Conservation (phyloP, 352 stramenopile species). For the Phytopythium aichiense region DNA sequence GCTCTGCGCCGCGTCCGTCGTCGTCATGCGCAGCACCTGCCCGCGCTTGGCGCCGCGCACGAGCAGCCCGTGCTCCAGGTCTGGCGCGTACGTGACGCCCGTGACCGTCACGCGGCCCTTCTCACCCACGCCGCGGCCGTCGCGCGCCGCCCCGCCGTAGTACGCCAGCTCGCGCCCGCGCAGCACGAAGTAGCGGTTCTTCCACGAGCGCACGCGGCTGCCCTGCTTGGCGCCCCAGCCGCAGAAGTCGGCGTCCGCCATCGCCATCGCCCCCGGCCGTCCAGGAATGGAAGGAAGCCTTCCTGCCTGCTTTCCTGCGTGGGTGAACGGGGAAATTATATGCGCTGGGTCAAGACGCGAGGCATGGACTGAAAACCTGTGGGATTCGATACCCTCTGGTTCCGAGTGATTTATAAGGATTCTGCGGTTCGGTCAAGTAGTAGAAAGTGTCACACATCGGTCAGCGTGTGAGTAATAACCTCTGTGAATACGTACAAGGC, state of each 20-base stretch:
- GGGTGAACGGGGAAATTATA: background rate
- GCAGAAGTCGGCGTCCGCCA: constrained; percentile 17
- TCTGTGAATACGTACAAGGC: background rate
- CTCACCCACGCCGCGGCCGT: constrained; percentile 35
- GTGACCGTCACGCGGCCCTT: constrained; percentile 56
- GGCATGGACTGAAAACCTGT: background rate
- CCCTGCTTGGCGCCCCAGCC: constrained; percentile 72
- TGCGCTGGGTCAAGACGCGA: too few species aligned
- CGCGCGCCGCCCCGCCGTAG: constrained; percentile 39
- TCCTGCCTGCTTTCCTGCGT: too few species aligned
- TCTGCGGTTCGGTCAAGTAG: background rate
- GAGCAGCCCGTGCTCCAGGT: constrained; percentile 49
- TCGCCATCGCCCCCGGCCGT: background rate
- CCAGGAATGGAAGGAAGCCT: too few species aligned
- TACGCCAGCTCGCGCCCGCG: constrained; percentile 49
- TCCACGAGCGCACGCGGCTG: constrained; percentile 68
- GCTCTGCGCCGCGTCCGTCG: constrained; percentile 41
- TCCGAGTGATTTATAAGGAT: background rate
- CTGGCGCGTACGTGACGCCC: constrained; percentile 44
- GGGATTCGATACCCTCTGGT: background rate
- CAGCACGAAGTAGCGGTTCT: constrained; percentile 71
- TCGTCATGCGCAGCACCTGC: constrained; percentile 68
- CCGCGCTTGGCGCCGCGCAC: constrained; percentile 46
- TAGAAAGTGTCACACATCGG: background rate
- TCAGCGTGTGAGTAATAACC: background rate